A percentile compares a stretch with the other conserved stretches of the same genome.
These are phyloP conservation scores for Madurella fahalii DNA, from an alignment of 2,329 filamentous ascomycete species.

Conservation along the genomic window DNA sequence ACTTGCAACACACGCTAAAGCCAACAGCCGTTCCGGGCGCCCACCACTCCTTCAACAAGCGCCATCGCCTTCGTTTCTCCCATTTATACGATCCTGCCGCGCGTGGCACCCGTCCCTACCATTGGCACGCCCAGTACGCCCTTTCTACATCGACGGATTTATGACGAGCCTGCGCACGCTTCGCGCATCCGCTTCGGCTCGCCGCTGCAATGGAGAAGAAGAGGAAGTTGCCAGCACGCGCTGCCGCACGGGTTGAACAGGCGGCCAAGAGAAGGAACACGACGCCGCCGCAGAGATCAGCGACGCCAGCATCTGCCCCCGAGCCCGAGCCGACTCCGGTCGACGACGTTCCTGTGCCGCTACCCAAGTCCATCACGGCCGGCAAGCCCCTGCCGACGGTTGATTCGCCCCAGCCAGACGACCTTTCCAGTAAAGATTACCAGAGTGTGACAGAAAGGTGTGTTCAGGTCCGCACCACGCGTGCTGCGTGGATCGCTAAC, in stretches of 20 bases:
- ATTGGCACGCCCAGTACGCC: neutral
- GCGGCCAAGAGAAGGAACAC: slow-evolving; percentile 56
- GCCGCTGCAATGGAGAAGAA: slow-evolving; percentile 56
- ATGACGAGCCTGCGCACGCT: slow-evolving; percentile 18
- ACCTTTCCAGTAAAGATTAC: slow-evolving; percentile 62
- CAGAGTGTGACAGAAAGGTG: slow-evolving; percentile 71
- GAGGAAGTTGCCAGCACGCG: slow-evolving; percentile 60
- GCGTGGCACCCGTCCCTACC: neutral
- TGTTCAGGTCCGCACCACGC: neutral
- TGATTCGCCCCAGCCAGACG: slow-evolving; percentile 59
- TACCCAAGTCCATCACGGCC: slow-evolving; percentile 61
- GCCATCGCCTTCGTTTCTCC: neutral
- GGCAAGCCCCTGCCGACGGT: slow-evolving; percentile 69
- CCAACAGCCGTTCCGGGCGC: neutral
- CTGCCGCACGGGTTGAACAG: slow-evolving; percentile 57
- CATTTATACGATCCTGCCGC: neutral
- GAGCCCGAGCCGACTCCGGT: slow-evolving; percentile 32
- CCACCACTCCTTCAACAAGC: neutral
- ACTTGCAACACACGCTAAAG: neutral
- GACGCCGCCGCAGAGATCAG: slow-evolving; percentile 48
- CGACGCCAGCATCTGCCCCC: slow-evolving; percentile 35
- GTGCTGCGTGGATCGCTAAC: slow-evolving; percentile 8
- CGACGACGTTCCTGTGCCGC: slow-evolving; percentile 36
- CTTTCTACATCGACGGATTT: slow-evolving; percentile 21
- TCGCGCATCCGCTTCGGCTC: slow-evolving; percentile 20